Evolutionary conservation across 129 eudicot genomes (phyloP).

Genomic region (Escallonia rubra): DNA sequence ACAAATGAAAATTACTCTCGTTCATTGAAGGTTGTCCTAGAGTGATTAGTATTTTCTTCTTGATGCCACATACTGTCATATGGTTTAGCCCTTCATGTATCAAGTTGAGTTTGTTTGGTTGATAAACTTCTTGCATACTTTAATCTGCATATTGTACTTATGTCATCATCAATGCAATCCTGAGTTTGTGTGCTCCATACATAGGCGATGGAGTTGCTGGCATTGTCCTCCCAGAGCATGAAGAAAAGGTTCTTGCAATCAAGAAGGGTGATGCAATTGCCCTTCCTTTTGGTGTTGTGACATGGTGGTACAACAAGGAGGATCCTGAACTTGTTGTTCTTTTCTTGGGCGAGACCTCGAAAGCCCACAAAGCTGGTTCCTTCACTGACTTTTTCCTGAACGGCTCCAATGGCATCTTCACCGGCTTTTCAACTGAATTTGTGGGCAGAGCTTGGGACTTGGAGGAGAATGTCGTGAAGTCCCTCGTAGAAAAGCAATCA

Average conservation of each 20-base stretch:
- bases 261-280: constrained; percentile 49
- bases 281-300: constrained; percentile 40
- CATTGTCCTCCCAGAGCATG: constrained; percentile 37
- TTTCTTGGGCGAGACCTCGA: constrained; percentile 41
- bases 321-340: constrained; percentile 29
- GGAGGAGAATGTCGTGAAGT: constrained; percentile 19
- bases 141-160: too few species aligned
- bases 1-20: too few species aligned
- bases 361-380: constrained; percentile 33
- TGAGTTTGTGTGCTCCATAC: too few species aligned
- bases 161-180: background rate
- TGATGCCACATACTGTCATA: background rate
- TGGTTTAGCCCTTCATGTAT: background rate
- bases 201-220: constrained; percentile 41
- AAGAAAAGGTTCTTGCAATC: constrained; percentile 30
- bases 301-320: constrained; percentile 46
- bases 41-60: too few species aligned
- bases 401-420: constrained; percentile 39
- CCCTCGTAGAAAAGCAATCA: constrained; percentile 30
- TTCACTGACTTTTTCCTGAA: constrained; percentile 36
- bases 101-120: too few species aligned
- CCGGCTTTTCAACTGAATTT: constrained; percentile 41
- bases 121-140: too few species aligned
- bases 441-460: constrained; percentile 39
- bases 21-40: too few species aligned